Base-by-base conservation (phyloP, 345 rosid genomes). In the Excoecaria agallocha region DNA sequence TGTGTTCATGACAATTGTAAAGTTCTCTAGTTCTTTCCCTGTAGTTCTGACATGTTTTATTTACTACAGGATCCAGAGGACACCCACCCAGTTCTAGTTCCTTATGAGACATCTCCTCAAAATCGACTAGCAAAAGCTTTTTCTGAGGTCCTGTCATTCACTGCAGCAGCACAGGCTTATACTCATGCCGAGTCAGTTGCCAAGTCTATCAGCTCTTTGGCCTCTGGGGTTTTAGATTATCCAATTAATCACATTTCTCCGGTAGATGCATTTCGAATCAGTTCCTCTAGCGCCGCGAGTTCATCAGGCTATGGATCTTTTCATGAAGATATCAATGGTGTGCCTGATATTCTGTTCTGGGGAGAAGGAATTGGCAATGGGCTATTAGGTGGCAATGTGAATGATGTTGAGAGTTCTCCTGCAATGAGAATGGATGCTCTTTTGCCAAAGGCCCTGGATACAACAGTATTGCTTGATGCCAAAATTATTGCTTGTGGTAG, bases 261-360 rank as follows among this genome's bases (percentile, higher is more conserved):
- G 39, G 52, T 79, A 64, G 97, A 94, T 55, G 77, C 90, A 69
- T 70, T 75, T 79, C 84, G 96, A 76, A 72, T 86, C 67, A 94
- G 98, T 82, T 82, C 88, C 81, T 94, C 96, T n/a, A 91, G 94
- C 79, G 90, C 84, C 72, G 82, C 89, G n/a, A 93, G 98, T 69
- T 90, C 92, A 25, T 91, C 93, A 38, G 92, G 97, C 85, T 97
- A 90, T 13, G 90, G 91, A 65, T 91, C 98, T 57, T 86, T 11
- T 73, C 90, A 74, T 66, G 94, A 89, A 77, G 96, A 87, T 71
- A 86, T 86, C 78, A 93, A 93, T 84, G 88, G 90, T 58, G 66
- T 90, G 45, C 90, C 93, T 59, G 98, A 93, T 83, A 88, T 89
- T 82, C 90, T 89, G 81, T 77, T 89, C 5, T 93, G 97, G 98